A percentile compares a stretch with the other conserved stretches of the same genome.
Evolutionary conservation across 2,329 filamentous ascomycete species (phyloP).

Genomic region (Beauveria rudraprayagi): DNA sequence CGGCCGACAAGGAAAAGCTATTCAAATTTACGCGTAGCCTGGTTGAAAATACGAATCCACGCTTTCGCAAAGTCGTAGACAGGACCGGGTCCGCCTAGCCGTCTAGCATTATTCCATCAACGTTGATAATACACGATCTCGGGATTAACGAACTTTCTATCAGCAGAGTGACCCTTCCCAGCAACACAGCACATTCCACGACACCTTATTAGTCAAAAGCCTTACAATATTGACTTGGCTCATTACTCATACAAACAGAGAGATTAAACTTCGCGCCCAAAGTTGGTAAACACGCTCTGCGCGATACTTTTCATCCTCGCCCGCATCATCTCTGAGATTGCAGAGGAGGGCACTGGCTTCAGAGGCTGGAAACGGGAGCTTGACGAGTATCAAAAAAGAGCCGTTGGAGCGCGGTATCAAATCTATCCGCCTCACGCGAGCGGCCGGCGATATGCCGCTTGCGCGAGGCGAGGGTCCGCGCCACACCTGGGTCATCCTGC

Average conservation of each 20-base stretch:
- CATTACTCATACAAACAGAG: not conserved
- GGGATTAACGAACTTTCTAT: slow-evolving; percentile 26
- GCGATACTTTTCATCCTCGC: slow-evolving; percentile 15
- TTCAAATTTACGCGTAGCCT: slow-evolving; percentile 8
- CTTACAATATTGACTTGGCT: not conserved
- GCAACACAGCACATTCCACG: slow-evolving; percentile 32
- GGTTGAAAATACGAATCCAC: slow-evolving; percentile 6
- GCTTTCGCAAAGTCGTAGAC: slow-evolving; percentile 18
- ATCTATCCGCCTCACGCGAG: slow-evolving; percentile 13
- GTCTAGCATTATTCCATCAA: slow-evolving; percentile 14
- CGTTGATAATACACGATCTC: slow-evolving; percentile 23
- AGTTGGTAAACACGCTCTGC: slow-evolving; percentile 37
- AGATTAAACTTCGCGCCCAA: slow-evolving; percentile 30
- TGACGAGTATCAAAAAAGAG: slow-evolving; percentile 18
- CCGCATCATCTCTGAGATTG: slow-evolving; percentile 13
- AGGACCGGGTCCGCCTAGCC: slow-evolving; percentile 16
- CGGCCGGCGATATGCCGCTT: not conserved
- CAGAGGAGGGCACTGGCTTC: not conserved
- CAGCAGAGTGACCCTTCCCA: slow-evolving; percentile 31
- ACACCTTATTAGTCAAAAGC: slow-evolving; percentile 22
- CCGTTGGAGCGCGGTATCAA: slow-evolving; percentile 19
- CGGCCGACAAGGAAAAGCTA: slow-evolving; percentile 12
- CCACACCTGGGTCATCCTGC: not conserved
- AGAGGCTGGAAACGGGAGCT: not conserved
- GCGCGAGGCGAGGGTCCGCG: not conserved